Evolutionary conservation across 345 rosid species (phyloP), one percentile per base, ranked within the genome.

Genomic region (Psidium guajava): DNA sequence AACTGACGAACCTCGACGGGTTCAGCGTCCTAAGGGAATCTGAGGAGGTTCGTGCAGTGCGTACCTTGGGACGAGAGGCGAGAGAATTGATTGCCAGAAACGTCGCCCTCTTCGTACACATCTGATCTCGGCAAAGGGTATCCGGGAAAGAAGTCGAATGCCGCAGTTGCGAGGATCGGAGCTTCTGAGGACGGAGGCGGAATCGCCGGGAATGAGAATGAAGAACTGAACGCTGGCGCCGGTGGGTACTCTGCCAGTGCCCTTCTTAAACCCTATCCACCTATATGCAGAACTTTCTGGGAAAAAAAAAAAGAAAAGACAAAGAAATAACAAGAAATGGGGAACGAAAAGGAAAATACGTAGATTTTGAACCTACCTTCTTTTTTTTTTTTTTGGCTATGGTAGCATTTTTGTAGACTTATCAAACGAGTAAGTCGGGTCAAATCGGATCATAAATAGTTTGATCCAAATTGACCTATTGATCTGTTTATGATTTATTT

Each of bases 51-150:
- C 47, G 77, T 8, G 77, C 18, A 82, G 84, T 81, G 85, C 89
- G 57, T 90, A 90, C 91, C 90, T 82, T 87, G 52, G 88, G 83
- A 40, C 90, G 42, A 61, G 89, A 83, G 13, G 88, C 3, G 55
- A 88, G 81, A 54, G 88, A 90, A 15, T 84, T 88, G 83, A 85
- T 82, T 32, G 90, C 87, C 54, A 84, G 86, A 20, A 89, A 61
- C 8, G 88, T 81, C 20, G 84, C 86, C 85, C 91, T 85, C 90
- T 85, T 90, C 44, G 86, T 69, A 88, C 91, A 88, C 95, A 93
- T 94, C 47, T 32, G 77, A 69, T 36, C 77, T 18, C 47, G 77
- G 24, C 13, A 18, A 18, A 1, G 13, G 47, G 13, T 69, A 24
- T n/a, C 4, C 2, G 44, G 24, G 77, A 20, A 69, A 9, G 47